A percentile compares a stretch with the other conserved stretches of the same genome.
These are phyloP conservation scores for Populus ilicifolia DNA, from an alignment of 345 rosid genomes.

Conservation along the genomic window DNA sequence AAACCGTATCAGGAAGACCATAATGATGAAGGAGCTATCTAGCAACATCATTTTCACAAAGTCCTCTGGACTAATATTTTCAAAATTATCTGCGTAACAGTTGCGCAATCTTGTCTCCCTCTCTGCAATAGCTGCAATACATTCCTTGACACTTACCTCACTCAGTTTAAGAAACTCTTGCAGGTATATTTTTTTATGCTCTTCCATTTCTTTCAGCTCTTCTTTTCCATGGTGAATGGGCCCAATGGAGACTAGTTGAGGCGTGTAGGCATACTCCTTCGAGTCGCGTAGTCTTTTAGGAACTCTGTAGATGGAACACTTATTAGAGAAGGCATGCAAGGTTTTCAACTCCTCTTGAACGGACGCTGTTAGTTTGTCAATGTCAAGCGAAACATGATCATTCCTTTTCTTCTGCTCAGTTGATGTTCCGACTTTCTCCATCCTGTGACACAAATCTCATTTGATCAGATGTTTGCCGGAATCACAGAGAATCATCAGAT, in stretches of 20 bases:
- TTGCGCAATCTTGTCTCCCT: neutral
- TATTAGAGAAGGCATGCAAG: neutral
- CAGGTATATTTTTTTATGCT: slow-evolving; percentile 11
- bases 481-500: too few species aligned
- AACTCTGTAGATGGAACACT: slow-evolving; percentile 16
- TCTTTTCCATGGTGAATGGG: slow-evolving; percentile 15
- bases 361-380: neutral
- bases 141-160: neutral
- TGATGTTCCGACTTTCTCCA: too few species aligned
- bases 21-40: slow-evolving; percentile 6
- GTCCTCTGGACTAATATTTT: neutral
- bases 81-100: neutral
- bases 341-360: neutral
- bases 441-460: too few species aligned
- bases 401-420: too few species aligned
- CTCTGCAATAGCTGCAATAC: neutral
- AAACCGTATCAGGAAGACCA: neutral
- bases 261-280: slow-evolving; percentile 7
- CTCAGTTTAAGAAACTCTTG: neutral
- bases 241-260: slow-evolving; percentile 13
- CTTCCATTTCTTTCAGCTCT: slow-evolving; percentile 8
- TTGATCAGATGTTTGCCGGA: too few species aligned
- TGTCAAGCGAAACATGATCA: neutral
- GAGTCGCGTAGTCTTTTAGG: slow-evolving; percentile 12
- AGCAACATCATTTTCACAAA: slow-evolving; percentile 7